A percentile compares a stretch with the other conserved stretches of the same genome.
Conservation (phyloP, 202 grass and related monocot genomes). For the Saccharum hybrid region DNA sequence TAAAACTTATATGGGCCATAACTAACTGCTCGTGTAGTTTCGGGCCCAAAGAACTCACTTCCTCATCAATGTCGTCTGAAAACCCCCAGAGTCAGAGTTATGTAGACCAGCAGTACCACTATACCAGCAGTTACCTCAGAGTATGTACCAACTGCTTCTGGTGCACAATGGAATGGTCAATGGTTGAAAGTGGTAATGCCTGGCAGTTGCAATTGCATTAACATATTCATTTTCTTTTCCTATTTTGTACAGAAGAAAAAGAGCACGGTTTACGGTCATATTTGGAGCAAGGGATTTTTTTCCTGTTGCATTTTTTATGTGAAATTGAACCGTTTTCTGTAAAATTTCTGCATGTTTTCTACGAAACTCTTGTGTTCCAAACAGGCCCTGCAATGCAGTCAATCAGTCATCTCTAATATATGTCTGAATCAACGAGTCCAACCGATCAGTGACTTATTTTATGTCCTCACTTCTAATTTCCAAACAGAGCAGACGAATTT, state of each 20-base stretch:
- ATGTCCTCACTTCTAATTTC: neutral
- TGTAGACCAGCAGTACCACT: neutral
- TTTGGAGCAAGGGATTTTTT: no score
- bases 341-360: no score
- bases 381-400: no score
- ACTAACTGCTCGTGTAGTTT: neutral
- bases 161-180: neutral
- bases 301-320: no score
- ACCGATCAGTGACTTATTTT: neutral
- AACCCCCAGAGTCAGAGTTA: no score
- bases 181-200: neutral
- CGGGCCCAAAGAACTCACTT: neutral
- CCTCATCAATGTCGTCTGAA: neutral
- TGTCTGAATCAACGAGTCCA: no score
- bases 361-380: no score
- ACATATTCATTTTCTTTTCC: neutral
- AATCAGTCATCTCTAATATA: no score
- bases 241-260: no score
- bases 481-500: neutral
- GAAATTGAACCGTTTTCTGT: no score
- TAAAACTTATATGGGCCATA: neutral
- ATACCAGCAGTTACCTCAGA: neutral
- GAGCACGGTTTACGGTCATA: no score
- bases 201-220: neutral
- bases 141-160: neutral